Conservation (phyloP, 768 basidiomycete genomes). For the Tulasnella sp. region DNA sequence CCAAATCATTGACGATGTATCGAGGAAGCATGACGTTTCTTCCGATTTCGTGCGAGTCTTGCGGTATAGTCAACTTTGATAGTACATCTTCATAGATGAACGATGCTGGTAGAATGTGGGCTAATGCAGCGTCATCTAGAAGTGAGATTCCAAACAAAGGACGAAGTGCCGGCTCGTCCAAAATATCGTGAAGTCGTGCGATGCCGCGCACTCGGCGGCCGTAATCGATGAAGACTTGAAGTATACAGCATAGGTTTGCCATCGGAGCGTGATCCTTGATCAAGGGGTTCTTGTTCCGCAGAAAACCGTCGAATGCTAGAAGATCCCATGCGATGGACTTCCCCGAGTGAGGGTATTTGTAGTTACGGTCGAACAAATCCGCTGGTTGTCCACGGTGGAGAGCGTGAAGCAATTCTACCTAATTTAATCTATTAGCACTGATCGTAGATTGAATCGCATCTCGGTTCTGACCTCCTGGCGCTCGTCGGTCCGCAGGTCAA, state of each 20-base stretch:
- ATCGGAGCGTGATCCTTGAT: background rate
- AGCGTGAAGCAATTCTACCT: too few species aligned
- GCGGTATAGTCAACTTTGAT: background rate
- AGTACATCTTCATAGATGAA: background rate
- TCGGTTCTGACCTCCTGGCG: too few species aligned
- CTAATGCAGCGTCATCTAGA: background rate
- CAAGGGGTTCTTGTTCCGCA: background rate
- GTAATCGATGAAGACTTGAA: background rate
- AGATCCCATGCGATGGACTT: background rate
- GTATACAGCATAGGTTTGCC: background rate
- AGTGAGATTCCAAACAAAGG: slow-evolving; percentile 2
- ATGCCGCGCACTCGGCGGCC: background rate
- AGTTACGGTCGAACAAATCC: background rate
- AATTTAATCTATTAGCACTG: too few species aligned
- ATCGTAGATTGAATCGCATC: too few species aligned
- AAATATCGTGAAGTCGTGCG: background rate
- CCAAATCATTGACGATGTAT: background rate
- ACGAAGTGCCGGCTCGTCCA: background rate
- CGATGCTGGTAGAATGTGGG: background rate
- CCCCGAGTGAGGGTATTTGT: background rate
- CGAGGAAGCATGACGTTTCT: background rate
- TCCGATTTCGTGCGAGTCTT: background rate
- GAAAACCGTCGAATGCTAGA: background rate
- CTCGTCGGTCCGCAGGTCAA: too few species aligned
- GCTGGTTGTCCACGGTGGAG: too few species aligned